These are phyloP conservation scores for Salvia miltiorrhiza DNA, from an alignment of 257 asterid genomes.

Conservation along the genomic window DNA sequence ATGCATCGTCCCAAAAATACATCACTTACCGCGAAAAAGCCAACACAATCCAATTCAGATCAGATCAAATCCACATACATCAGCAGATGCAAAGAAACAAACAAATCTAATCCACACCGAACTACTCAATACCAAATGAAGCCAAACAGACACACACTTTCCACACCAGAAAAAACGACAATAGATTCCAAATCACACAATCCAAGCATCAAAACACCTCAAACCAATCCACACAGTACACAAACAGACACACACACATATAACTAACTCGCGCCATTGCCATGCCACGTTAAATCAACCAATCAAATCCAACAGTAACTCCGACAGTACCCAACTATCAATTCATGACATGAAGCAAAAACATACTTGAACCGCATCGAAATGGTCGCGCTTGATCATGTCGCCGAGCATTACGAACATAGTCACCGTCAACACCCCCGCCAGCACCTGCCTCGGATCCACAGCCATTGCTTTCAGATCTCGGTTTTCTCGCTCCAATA, in stretches of 20 bases:
- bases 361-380: constrained; percentile 36
- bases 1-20: constrained; percentile 10
- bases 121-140: constrained; percentile 7
- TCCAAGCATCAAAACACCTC: not conserved
- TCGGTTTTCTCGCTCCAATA: constrained; percentile 10
- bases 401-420: constrained; percentile 74
- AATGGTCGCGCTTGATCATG: constrained; percentile 70
- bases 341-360: no score
- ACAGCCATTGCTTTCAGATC: constrained; percentile 53
- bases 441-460: constrained; percentile 71
- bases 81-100: constrained; percentile 17
- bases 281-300: not conserved
- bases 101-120: constrained; percentile 19
- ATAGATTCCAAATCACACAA: constrained; percentile 12
- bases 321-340: not conserved
- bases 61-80: constrained; percentile 18
- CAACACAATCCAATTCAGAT: constrained; percentile 16
- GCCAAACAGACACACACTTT: not conserved
- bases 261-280: constrained; percentile 9
- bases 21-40: not conserved
- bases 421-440: constrained; percentile 59
- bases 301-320: constrained; percentile 18
- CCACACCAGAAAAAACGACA: not conserved
- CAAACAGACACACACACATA: not conserved
- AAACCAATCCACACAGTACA: not conserved